Conservation (phyloP, 2,329 filamentous ascomycete species). For the Penicillium sp. region DNA sequence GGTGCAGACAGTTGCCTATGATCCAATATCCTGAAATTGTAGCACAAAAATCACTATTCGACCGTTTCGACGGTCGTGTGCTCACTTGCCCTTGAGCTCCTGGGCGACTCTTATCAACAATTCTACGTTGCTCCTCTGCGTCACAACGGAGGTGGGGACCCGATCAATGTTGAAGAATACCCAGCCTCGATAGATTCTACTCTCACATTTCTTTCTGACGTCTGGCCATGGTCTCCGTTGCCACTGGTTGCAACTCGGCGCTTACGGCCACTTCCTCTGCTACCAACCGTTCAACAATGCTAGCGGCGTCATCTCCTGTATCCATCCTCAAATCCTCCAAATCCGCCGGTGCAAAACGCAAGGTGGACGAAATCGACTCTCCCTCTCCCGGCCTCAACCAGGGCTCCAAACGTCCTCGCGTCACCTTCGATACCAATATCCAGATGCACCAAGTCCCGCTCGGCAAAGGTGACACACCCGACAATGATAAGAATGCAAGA, state of each 20-base stretch:
- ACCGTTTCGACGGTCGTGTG: constrained; percentile 21
- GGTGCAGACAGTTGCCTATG: constrained; percentile 19
- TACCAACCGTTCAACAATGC: constrained; percentile 29
- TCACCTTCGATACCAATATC: constrained; percentile 42
- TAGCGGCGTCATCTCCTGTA: constrained; percentile 28
- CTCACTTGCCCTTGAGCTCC: constrained; percentile 16
- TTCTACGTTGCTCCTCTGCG: constrained; percentile 5
- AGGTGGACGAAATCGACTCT: constrained; percentile 34
- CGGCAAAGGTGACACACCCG: constrained; percentile 19
- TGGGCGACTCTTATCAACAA: constrained; percentile 5
- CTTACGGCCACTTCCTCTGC: constrained; percentile 22
- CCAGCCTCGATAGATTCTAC: constrained; percentile 5
- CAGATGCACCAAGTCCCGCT: constrained; percentile 36
- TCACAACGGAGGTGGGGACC: constrained; percentile 6
- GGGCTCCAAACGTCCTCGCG: constrained; percentile 39
- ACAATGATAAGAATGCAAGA: constrained; percentile 47
- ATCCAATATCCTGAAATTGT: constrained; percentile 8
- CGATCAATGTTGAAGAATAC: constrained; percentile 22
- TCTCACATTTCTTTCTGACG: not conserved
- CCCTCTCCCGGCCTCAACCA: constrained; percentile 28
- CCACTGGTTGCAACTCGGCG: constrained; percentile 26
- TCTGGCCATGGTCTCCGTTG: constrained; percentile 34
- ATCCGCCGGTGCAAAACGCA: constrained; percentile 33
- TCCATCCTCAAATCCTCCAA: constrained; percentile 39
- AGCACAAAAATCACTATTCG: constrained; percentile 6